Evolutionary conservation across 352 stramenopile species (phyloP), one percentile per base, ranked within the genome.

Genomic region (Phytophthora nicotianae): DNA sequence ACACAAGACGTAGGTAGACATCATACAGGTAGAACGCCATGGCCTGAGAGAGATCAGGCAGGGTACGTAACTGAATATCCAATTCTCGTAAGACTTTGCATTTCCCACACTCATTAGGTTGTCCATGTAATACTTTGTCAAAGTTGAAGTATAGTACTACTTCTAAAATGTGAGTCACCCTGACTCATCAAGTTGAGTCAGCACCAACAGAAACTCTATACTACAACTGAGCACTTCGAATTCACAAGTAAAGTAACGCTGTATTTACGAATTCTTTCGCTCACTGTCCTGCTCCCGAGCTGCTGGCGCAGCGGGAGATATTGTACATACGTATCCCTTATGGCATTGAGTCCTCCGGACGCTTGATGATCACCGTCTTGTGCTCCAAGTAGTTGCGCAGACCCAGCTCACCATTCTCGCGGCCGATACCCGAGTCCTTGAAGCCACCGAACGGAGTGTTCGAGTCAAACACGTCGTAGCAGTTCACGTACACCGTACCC

Each of bases 401-500:
- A 23, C 82, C 84, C 29, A 81, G 62, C 65, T 93, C 66, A 47
- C 87, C 87, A 38, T 83, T 79, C 70, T 96, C 87, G 21, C 88
- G 83, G 50, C 88, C 88, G 26, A 93, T 68, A 35, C 88, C 88
- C 45, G 81, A 93, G 66, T 93, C 73, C 84, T 95, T 93, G 77
- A 84, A 93, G 41, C 88, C 88, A 16, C 88, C 87, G 50, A 94
- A 96, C 16, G 84, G 81, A 58, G 96, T 93, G 61, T 86, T 83
- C 26, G 73, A 76, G 57, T 96, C 90, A 33, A 96, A 93, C 16
- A 95, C 60, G 40, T 97, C 79, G 75, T 98, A 98, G 72, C 83
- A 97, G 79, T 98, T 99, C 13, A 98, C 83, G 65, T 94, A 97
- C 29, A 98, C 89, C 20, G 97, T 97, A 29, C 95, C 95, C 49